Evolutionary conservation across 495 filamentous ascomycete genomes (phyloP).

Genomic region (Aspergillus sclerotiicarbonarius): DNA sequence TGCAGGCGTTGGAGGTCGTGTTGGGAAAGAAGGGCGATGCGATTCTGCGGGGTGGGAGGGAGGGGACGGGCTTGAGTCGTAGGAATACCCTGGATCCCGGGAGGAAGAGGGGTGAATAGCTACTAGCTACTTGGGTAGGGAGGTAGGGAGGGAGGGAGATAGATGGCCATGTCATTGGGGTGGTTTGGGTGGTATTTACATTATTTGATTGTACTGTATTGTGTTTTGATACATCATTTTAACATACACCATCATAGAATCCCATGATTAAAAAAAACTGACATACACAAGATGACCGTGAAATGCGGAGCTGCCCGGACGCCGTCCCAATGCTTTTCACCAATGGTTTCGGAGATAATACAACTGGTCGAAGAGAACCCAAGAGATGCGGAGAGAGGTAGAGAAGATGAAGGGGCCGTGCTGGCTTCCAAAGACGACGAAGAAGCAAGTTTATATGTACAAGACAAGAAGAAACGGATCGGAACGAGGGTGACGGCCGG

Average conservation of each 20-base stretch:
- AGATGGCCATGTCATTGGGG: too few relatives aligned
- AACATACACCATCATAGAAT: constrained; percentile 1
- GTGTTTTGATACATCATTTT: not conserved
- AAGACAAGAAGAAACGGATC: constrained; percentile 11
- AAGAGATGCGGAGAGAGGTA: not conserved
- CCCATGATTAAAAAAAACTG: not conserved
- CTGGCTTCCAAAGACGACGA: not conserved
- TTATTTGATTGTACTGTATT: constrained; percentile 1
- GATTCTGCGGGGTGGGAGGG: constrained; percentile 36
- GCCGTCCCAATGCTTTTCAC: constrained; percentile 22
- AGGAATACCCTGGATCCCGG: constrained; percentile 63
- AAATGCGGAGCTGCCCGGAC: constrained; percentile 10
- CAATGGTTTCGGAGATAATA: constrained; percentile 11
- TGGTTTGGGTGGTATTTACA: not conserved
- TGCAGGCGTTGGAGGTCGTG: constrained; percentile 75
- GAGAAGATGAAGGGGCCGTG: not conserved
- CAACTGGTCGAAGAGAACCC: constrained; percentile 9
- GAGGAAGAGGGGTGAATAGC: constrained; percentile 22
- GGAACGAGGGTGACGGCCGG: not conserved
- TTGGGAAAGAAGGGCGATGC: constrained; percentile 65
- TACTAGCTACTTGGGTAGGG: too few relatives aligned
- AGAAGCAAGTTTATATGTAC: constrained; percentile 14
- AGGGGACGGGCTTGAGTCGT: constrained; percentile 53
- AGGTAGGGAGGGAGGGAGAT: too few relatives aligned
- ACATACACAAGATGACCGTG: not conserved